Conservation (phyloP, 805 yeast genomes). For the Starmerella khaoyaiensis region DNA sequence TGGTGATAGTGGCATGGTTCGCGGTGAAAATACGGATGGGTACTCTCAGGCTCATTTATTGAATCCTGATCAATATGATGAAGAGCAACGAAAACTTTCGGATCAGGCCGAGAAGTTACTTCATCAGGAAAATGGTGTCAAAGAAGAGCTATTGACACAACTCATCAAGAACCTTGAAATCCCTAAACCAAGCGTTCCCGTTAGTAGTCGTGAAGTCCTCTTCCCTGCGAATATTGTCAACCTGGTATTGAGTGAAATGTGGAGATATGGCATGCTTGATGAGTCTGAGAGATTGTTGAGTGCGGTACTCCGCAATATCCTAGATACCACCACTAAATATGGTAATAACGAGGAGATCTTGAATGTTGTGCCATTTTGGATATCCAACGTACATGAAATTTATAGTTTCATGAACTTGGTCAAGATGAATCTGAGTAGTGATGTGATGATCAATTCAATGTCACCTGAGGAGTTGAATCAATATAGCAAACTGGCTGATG, state of each 20-base stretch:
- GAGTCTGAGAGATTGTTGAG: conserved; percentile 88
- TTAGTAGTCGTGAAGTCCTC: conserved; percentile 77
- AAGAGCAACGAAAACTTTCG: conserved; percentile 37
- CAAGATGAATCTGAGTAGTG: conserved; percentile 82
- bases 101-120: conserved; percentile 62
- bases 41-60: background rate
- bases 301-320: conserved; percentile 75
- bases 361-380: conserved; percentile 93
- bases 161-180: conserved; percentile 70
- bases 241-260: conserved; percentile 87
- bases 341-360: conserved; percentile 82
- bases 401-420: conserved; percentile 91
- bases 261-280: conserved; percentile 88
- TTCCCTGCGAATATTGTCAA: conserved; percentile 94
- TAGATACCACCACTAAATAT: conserved; percentile 62
- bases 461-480: conserved; percentile 81
- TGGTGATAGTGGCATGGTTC: conserved; percentile 3
- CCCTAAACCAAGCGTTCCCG: conserved; percentile 74
- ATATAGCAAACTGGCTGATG: conserved; percentile 75
- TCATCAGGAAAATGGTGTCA: conserved; percentile 14
- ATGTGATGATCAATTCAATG: conserved; percentile 66
- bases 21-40: too few relatives aligned
- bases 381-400: conserved; percentile 89
- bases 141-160: conserved; percentile 19
- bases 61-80: conserved; percentile 14